These are phyloP conservation scores for Microbotryomycetes sp. DNA, from an alignment of 1,284 basidiomycete genomes.

Conservation along the genomic window DNA sequence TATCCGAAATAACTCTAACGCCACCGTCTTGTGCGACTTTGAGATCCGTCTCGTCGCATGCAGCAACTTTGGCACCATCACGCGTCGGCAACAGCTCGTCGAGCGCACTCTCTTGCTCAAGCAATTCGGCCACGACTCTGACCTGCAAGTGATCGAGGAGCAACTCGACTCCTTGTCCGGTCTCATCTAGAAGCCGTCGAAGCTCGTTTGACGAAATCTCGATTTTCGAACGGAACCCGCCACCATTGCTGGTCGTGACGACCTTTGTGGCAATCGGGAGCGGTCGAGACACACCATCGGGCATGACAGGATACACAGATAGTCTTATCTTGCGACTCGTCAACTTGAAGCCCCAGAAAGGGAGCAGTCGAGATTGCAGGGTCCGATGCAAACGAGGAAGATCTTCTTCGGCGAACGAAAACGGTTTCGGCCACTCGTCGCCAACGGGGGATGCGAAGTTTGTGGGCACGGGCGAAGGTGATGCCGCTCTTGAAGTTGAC, in stretches of 20 bases:
- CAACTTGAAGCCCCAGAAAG: slow-evolving; percentile 34
- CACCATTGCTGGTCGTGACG: slow-evolving; percentile 22
- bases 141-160: slow-evolving; percentile 8
- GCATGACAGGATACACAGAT: slow-evolving; percentile 13
- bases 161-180: not conserved
- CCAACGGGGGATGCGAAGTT: not conserved
- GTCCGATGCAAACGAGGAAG: slow-evolving; percentile 30
- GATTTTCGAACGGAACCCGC: slow-evolving; percentile 27
- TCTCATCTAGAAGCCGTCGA: slow-evolving; percentile 10
- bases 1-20: slow-evolving; percentile 77
- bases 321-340: slow-evolving; percentile 29
- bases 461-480: not conserved
- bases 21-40: slow-evolving; percentile 30
- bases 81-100: not conserved
- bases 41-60: slow-evolving; percentile 17
- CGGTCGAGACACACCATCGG: not conserved
- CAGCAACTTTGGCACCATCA: slow-evolving; percentile 4
- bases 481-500: too few species aligned
- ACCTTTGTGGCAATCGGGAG: slow-evolving; percentile 10
- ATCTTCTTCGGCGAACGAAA: slow-evolving; percentile 5
- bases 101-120: slow-evolving; percentile 8
- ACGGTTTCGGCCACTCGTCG: slow-evolving; percentile 20
- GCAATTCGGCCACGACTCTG: slow-evolving; percentile 21
- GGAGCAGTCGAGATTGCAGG: slow-evolving; percentile 30
- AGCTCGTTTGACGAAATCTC: slow-evolving; percentile 11